Base-by-base conservation (phyloP, 2,329 filamentous ascomycete species). In the Ciborinia camelliae region DNA sequence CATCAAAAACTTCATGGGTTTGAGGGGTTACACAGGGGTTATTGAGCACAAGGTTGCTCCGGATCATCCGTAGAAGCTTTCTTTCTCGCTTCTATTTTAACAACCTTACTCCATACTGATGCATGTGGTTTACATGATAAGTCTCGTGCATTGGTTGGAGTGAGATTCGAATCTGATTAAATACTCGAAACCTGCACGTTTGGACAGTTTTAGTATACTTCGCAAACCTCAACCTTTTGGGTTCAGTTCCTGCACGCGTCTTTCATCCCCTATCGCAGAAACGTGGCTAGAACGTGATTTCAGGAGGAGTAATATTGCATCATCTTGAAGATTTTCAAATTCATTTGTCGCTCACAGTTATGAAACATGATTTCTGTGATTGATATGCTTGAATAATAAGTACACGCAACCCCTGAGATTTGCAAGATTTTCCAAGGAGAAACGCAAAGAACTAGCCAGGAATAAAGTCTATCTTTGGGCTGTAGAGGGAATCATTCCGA, bases 141-240 rank as follows among this genome's bases (percentile, higher is more conserved):
- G 30, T 57, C 37, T 58, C 28, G 14, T 58, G 39, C 39, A 58
- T 58, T 20, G 26, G 53, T 28, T 57, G 26, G 39, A 23, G 26
- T 30, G n/a, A 23, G 28, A 30, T 45, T 32, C 26, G 20, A 32
- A 32, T n/a, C 18, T n/a, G 18, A n/a, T 14, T 26, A 37, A 26
- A 35, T 47, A 12, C 28, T 35, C 30, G n/a, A 35, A 47, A 47
- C 37, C 15, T 47, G 41, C 55, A 32, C 41, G 55, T 58, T 58
- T 47, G 41, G 41, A 58, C 30, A 9, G 12, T 58, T 23, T 26
- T 12, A 37, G 4, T 9, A 26, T 26, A 26, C 26, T 26, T 58
- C 41, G 55, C 55, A 47, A 58, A 58, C 55, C 26, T 58, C 55
- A 58, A 35, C 55, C n/a, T 2, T 47, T 58, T 47, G 7, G 43